Percentiles rank a stretch among this genome's conserved stretches.
phyloP scores from a whole-genome alignment of 805 yeast species.

The Nakazawaea wickerhamii region DNA sequence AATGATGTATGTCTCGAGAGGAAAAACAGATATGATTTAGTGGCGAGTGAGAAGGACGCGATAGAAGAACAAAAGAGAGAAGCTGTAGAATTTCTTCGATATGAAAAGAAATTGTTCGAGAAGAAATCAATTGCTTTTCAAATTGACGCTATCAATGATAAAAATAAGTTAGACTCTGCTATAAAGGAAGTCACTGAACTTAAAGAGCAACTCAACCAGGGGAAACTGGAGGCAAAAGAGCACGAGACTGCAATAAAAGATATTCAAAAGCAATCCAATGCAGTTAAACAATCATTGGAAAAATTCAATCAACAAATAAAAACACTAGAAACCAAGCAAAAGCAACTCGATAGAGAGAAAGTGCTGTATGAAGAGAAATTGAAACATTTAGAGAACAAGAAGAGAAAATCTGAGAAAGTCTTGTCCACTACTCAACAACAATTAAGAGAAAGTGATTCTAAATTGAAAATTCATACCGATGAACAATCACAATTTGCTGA shows the following conservation, averaged over 20 bases:
- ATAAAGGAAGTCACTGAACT: conserved; percentile 33
- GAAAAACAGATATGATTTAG: conserved; percentile 71
- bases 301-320: conserved; percentile 22
- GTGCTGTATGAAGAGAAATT: conserved; percentile 73
- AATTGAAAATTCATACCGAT: conserved; percentile 38
- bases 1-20: conserved; percentile 80
- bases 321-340: conserved; percentile 30
- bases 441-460: conserved; percentile 38
- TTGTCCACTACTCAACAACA: conserved; percentile 42
- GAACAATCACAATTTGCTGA: conserved; percentile 38
- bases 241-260: conserved; percentile 31
- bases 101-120: conserved; percentile 55
- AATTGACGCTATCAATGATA: conserved; percentile 35
- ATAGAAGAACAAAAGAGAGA: conserved; percentile 58
- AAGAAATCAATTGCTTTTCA: conserved; percentile 56
- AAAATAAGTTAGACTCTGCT: conserved; percentile 33
- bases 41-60: conserved; percentile 64
- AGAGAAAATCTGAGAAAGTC: conserved; percentile 52
- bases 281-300: conserved; percentile 20
- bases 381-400: conserved; percentile 57
- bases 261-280: conserved; percentile 26
- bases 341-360: conserved; percentile 46
- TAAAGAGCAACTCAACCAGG: conserved; percentile 36
- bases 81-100: conserved; percentile 59
- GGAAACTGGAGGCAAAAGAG: conserved; percentile 35